These are phyloP conservation scores for Echium plantagineum DNA, from an alignment of 257 asterid genomes.

Conservation along the genomic window DNA sequence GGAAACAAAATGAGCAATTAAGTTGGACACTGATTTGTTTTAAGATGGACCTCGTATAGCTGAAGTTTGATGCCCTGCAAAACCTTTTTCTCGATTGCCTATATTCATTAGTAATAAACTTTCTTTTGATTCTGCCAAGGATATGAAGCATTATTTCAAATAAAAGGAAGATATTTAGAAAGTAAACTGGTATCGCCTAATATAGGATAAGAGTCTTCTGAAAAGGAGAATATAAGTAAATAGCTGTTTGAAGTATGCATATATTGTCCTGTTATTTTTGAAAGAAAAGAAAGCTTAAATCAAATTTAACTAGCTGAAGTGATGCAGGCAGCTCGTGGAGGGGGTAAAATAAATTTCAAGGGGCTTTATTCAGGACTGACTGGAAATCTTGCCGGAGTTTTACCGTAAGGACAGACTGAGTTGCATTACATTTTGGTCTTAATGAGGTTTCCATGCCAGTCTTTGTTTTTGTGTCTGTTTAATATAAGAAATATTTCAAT, in stretches of 20 bases:
- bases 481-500: background rate
- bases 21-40: no score
- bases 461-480: background rate
- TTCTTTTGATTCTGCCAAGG: no score
- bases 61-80: no score
- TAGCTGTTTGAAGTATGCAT: background rate
- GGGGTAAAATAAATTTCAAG: constrained; percentile 76
- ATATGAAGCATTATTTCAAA: no score
- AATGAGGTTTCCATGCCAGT: background rate
- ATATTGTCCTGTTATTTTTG: background rate
- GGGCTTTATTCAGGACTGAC: constrained; percentile 92
- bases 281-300: background rate
- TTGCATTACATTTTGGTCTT: background rate
- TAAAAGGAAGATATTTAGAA: no score
- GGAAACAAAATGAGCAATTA: no score
- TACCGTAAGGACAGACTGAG: constrained; percentile 58
- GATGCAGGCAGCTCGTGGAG: constrained; percentile 81
- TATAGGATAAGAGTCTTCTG: no score
- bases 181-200: no score
- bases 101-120: no score
- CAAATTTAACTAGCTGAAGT: background rate
- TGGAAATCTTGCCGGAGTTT: constrained; percentile 92
- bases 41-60: no score
- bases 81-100: no score
- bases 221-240: no score